Evolutionary conservation across 441 rosid species (phyloP), one percentile per base, ranked within the genome.

Genomic region (Francoa sonchifolia): DNA sequence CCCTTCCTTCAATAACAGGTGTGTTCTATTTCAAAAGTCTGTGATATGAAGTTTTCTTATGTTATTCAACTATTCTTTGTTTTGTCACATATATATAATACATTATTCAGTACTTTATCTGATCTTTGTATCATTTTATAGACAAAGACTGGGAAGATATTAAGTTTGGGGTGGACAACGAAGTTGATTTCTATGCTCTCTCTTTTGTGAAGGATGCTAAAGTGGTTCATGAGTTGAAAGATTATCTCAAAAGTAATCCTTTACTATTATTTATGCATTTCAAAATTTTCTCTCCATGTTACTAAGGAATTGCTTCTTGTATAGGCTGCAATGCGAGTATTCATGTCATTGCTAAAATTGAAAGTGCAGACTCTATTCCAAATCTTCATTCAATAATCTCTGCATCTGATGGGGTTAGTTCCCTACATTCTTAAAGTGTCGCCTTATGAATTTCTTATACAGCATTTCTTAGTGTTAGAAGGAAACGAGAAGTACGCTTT

Each of bases 61-160:
- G 21, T 32, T 16, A 9, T 20, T 38, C 16, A 32, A 19, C 28
- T 31, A 5, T 17, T 4, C 28, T 13, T 5, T 22, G 26, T 31
- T 50, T 10, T 27, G 32, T 19, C 19, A 21, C 36, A 42, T 16
- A 2, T 4, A 26, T 36, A 25, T 14, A 42, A 14, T 34, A 6
- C 54, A 37, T n/a, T 36, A 39, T 12, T 41, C 23, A 43, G 35
- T 60, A 29, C 14, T 54, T 15, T 32, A 10, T 9, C 25, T 20
- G 38, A 26, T 33, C 13, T 40, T 2, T 44, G 31, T 22, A 6
- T 46, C 58, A 35, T 31, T 19, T 20, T 19, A 39, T 73, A 88
- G 97, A 81, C 48, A 88, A 81, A 63, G 95, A 88, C 66, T 88
- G 97, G 95, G 97, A 81, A 64, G 97, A 88, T 63, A 88, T 88